Percentiles rank a stretch among this genome's conserved stretches.
These are phyloP conservation scores for Pseudocercospora pini-densiflorae DNA, from an alignment of 2,329 filamentous ascomycete genomes.

Conservation along the genomic window DNA sequence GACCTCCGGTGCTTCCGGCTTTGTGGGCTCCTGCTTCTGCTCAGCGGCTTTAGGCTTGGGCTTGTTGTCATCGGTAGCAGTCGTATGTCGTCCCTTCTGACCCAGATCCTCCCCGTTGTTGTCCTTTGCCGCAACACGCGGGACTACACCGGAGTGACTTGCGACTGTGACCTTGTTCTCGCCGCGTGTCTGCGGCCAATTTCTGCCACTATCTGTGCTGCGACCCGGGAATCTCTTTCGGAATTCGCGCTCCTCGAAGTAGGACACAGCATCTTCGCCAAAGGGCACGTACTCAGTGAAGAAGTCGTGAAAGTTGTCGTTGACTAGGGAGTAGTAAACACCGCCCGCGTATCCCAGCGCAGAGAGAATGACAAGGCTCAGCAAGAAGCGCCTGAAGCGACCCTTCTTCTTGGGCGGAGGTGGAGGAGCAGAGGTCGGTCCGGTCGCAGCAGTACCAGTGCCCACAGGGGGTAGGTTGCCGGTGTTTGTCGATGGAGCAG, in stretches of 20 bases:
- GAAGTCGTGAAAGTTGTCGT: slow-evolving; percentile 98
- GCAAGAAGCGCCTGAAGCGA: slow-evolving; percentile 75
- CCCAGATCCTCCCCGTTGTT: slow-evolving; percentile 47
- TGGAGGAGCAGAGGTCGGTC: slow-evolving; percentile 47
- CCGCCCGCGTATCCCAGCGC: slow-evolving; percentile 82
- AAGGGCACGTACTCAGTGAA: slow-evolving; percentile 97
- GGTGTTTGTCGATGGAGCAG: slow-evolving; percentile 31
- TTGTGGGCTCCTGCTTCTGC: slow-evolving; percentile 29
- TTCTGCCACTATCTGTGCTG: slow-evolving; percentile 41
- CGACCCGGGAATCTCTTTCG: slow-evolving; percentile 76
- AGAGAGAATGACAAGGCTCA: slow-evolving; percentile 76
- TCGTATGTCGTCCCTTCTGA: slow-evolving; percentile 62
- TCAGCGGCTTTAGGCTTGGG: slow-evolving; percentile 42
- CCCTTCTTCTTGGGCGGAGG: slow-evolving; percentile 65
- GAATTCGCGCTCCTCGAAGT: slow-evolving; percentile 95
- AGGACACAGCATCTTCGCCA: slow-evolving; percentile 91
- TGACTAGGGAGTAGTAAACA: slow-evolving; percentile 89
- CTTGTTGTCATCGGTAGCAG: slow-evolving; percentile 59
- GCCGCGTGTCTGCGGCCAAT: slow-evolving; percentile 54
- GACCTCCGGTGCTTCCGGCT: slow-evolving; percentile 30
- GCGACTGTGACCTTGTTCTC: slow-evolving; percentile 81
- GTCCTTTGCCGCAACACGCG: slow-evolving; percentile 71
- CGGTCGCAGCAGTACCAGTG: slow-evolving; percentile 45
- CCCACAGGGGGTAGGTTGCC: slow-evolving; percentile 38
- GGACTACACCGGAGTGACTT: slow-evolving; percentile 82